Evolutionary conservation across 768 basidiomycete genomes (phyloP).

Genomic region (Suillus subluteus): DNA sequence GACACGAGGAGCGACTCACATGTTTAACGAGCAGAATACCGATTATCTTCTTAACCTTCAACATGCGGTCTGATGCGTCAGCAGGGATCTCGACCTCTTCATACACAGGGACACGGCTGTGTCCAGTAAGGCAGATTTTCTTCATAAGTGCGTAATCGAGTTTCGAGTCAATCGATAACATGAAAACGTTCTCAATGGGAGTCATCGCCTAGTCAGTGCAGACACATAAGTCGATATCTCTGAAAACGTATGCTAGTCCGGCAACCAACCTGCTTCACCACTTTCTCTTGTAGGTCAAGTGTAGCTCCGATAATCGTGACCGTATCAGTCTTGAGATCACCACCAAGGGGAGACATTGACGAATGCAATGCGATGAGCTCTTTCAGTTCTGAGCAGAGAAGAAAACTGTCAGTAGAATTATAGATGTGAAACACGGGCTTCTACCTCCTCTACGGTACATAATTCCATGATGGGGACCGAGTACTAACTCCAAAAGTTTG

Average conservation of each 20-base stretch:
- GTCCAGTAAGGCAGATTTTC: slow-evolving; percentile 76
- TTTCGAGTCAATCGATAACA: slow-evolving; percentile 84
- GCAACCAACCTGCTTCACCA: slow-evolving; percentile 59
- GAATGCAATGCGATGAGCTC: slow-evolving; percentile 91
- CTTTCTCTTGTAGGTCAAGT: slow-evolving; percentile 87
- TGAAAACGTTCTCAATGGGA: slow-evolving; percentile 78
- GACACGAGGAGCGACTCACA: slow-evolving; percentile 25
- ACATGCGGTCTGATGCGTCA: slow-evolving; percentile 36
- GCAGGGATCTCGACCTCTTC: slow-evolving; percentile 72
- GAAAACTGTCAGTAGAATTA: neutral
- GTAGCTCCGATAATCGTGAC: slow-evolving; percentile 90
- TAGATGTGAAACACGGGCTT: neutral
- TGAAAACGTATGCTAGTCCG: neutral
- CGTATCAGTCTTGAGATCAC: slow-evolving; percentile 85
- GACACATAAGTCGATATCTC: neutral
- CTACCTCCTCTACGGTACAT: slow-evolving; percentile 78
- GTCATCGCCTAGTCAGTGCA: slow-evolving; percentile 69
- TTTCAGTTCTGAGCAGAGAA: slow-evolving; percentile 62
- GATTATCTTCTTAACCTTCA: slow-evolving; percentile 78
- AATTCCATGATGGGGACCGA: slow-evolving; percentile 88
- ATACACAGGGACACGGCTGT: slow-evolving; percentile 83
- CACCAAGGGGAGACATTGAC: slow-evolving; percentile 70
- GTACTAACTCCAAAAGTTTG: slow-evolving; percentile 73
- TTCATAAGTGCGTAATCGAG: slow-evolving; percentile 82
- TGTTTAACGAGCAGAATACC: slow-evolving; percentile 90